Conservation (phyloP, 2,329 filamentous ascomycete species). For the Colletotrichum acutatum region DNA sequence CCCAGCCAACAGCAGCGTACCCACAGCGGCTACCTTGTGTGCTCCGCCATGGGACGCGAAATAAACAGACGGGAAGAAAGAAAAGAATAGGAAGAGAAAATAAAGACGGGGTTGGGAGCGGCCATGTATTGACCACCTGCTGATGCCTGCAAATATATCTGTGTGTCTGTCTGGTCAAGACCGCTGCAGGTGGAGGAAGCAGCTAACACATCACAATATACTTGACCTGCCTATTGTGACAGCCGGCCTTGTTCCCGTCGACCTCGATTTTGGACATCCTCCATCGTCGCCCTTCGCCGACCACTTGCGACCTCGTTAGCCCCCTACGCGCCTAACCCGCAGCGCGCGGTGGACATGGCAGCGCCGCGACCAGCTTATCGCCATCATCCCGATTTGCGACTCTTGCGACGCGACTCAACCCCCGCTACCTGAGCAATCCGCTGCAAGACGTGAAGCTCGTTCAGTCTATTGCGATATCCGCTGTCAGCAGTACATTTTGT, state of each 20-base stretch:
- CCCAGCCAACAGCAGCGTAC: slow-evolving; percentile 6
- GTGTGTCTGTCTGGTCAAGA: background rate
- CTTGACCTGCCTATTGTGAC: background rate
- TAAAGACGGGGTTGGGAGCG: background rate
- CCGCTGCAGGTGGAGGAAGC: background rate
- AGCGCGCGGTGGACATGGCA: slow-evolving; percentile 8
- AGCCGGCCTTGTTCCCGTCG: background rate
- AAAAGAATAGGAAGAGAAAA: background rate
- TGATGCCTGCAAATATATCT: background rate
- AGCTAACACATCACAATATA: background rate
- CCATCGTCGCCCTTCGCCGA: background rate
- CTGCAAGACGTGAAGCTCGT: background rate
- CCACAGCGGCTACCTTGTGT: background rate
- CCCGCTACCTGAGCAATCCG: background rate
- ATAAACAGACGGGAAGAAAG: slow-evolving; percentile 20
- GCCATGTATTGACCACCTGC: background rate
- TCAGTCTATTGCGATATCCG: background rate
- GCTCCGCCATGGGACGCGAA: background rate
- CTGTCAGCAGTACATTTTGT: background rate
- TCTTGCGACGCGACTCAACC: slow-evolving; percentile 19
- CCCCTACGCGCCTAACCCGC: background rate
- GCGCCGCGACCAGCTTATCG: background rate
- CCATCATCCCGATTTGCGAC: background rate
- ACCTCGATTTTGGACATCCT: background rate
- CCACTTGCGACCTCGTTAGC: background rate